phyloP scores from a whole-genome alignment of 805 yeast species.

The Myxozyma mucilagina region DNA sequence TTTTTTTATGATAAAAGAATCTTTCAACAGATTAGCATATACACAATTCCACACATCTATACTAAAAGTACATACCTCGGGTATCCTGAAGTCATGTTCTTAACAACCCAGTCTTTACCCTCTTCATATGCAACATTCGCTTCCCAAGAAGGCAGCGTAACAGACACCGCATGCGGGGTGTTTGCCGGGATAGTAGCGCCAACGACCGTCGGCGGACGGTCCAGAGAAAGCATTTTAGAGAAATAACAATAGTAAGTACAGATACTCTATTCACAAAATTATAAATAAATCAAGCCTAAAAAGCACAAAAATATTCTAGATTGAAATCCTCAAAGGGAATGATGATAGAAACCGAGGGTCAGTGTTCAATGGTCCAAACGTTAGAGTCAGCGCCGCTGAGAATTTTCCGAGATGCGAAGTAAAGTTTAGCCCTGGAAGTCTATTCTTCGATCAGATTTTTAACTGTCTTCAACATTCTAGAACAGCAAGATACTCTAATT shows the following conservation, averaged over 20 bases:
- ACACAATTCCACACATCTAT: constrained; percentile 47
- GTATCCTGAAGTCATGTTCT: constrained; percentile 80
- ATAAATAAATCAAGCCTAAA: neutral
- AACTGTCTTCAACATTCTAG: too few relatives aligned
- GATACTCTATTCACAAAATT: neutral
- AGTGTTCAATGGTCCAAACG: neutral
- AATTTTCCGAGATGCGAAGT: neutral
- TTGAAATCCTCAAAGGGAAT: neutral
- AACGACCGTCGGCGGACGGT: constrained; percentile 42
- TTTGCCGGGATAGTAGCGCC: constrained; percentile 89
- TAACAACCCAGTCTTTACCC: constrained; percentile 78
- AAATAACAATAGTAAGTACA: neutral
- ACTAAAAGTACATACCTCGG: constrained; percentile 71
- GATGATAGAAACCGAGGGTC: neutral
- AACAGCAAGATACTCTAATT: too few relatives aligned
- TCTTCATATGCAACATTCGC: constrained; percentile 91
- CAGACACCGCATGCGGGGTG: constrained; percentile 91
- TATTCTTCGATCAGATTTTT: neutral
- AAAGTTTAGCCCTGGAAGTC: neutral
- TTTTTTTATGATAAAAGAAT: constrained; percentile 43
- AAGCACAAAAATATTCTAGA: neutral
- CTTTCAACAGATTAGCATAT: constrained; percentile 54
- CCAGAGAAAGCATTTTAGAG: constrained; percentile 25
- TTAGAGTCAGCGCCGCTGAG: neutral
- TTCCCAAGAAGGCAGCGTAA: constrained; percentile 92